Evolutionary conservation across 805 yeast species (phyloP).

Genomic region (Kuraishia capsulata): DNA sequence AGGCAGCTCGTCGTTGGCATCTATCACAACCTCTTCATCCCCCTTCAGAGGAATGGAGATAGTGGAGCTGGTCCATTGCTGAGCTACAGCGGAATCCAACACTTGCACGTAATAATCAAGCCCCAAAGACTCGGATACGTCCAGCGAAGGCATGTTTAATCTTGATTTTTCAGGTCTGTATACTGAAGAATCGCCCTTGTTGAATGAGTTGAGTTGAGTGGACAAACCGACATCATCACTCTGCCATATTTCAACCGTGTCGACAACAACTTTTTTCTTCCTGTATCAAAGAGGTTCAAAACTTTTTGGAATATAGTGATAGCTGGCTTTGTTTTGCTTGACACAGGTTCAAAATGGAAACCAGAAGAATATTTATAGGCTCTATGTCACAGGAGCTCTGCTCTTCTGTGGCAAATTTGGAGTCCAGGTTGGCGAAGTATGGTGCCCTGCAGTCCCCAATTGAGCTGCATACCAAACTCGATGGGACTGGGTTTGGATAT

Average conservation of each 20-base stretch:
- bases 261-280: too few relatives aligned
- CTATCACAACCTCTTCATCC: constrained; percentile 81
- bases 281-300: too few relatives aligned
- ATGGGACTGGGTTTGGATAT: constrained; percentile 55
- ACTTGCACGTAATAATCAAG: constrained; percentile 16
- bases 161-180: too few relatives aligned
- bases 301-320: too few relatives aligned
- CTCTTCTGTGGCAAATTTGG: constrained; percentile 34
- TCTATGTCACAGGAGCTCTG: constrained; percentile 49
- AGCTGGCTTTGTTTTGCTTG: too few relatives aligned
- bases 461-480: constrained; percentile 43
- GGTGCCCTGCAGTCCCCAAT: constrained; percentile 44
- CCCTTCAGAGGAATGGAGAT: constrained; percentile 59
- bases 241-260: too few relatives aligned
- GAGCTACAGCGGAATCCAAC: constrained; percentile 12
- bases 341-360: neutral
- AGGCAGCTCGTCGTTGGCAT: constrained; percentile 72
- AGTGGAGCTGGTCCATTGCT: constrained; percentile 14
- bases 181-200: too few relatives aligned
- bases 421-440: constrained; percentile 47
- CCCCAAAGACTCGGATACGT: constrained; percentile 5
- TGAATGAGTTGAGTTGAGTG: too few relatives aligned
- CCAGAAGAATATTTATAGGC: constrained; percentile 48
- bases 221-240: too few relatives aligned
- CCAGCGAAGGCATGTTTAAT: neutral